Evolutionary conservation across 495 filamentous ascomycete species (phyloP).

Genomic region (Oidiodendron maius): DNA sequence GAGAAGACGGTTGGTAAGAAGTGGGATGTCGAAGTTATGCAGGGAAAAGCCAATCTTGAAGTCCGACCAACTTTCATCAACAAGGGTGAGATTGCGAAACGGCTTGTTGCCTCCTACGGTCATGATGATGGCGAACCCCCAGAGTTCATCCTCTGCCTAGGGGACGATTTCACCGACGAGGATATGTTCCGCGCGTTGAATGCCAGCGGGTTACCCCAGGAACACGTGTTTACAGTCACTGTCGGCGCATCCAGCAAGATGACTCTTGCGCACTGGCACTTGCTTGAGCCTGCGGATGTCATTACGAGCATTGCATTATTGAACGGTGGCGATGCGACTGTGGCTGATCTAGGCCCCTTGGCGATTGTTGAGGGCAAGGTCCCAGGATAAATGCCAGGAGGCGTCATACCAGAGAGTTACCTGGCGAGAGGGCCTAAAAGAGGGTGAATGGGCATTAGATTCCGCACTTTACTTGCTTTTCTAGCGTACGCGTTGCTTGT

Average conservation of each 20-base stretch:
- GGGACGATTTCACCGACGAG: slow-evolving; percentile 97
- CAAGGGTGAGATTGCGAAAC: slow-evolving; percentile 87
- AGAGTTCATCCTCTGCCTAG: slow-evolving; percentile 81
- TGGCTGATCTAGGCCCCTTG: slow-evolving; percentile 18
- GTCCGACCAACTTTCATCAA: slow-evolving; percentile 95
- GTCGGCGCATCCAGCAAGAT: slow-evolving; percentile 83
- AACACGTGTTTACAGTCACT: slow-evolving; percentile 78
- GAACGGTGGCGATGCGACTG: slow-evolving; percentile 29
- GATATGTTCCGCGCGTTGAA: slow-evolving; percentile 72
- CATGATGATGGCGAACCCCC: slow-evolving; percentile 39
- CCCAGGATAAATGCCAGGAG: slow-evolving; percentile 4
- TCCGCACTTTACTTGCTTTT: too few relatives aligned
- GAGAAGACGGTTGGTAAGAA: slow-evolving; percentile 65
- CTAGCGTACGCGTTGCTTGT: too few relatives aligned
- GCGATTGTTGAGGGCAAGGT: slow-evolving; percentile 19
- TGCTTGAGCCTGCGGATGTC: slow-evolving; percentile 82
- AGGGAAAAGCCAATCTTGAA: slow-evolving; percentile 91
- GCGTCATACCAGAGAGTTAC: slow-evolving; percentile 1
- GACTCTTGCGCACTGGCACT: slow-evolving; percentile 80
- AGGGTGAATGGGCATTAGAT: too few relatives aligned
- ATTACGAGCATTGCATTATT: slow-evolving; percentile 72
- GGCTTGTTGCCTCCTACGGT: slow-evolving; percentile 62
- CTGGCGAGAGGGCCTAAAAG: slow-evolving; percentile 3
- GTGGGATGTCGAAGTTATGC: slow-evolving; percentile 91
- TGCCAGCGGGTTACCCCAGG: slow-evolving; percentile 44